Conservation (phyloP, 176 grass and related monocot species). For the Hordeum vulgare region DNA sequence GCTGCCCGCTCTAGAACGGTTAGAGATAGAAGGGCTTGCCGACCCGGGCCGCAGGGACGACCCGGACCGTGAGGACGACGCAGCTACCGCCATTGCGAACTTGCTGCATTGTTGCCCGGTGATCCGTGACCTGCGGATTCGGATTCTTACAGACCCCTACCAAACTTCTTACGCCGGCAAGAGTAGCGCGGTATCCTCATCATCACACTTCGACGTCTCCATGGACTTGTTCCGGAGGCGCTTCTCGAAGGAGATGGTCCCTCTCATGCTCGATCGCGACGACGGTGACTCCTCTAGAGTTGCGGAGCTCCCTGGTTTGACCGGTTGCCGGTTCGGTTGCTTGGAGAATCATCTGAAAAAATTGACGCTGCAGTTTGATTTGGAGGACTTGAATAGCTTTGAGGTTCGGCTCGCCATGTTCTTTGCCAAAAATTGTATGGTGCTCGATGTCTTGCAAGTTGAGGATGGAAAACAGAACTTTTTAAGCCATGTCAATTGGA, state of each 20-base stretch:
- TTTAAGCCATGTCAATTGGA: not conserved
- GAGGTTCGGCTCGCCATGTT: not conserved
- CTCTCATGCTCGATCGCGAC: not conserved
- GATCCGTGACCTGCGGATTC: not conserved
- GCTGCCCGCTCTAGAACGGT: not conserved
- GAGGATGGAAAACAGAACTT: not conserved
- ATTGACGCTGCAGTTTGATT: not conserved
- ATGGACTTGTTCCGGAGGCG: not conserved
- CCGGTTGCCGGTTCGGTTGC: not conserved
- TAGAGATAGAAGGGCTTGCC: not conserved
- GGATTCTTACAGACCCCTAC: not conserved
- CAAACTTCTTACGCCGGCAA: not conserved
- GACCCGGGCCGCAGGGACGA: not conserved
- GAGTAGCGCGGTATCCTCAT: too few relatives aligned
- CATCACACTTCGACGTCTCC: not conserved
- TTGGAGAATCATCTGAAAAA: not conserved
- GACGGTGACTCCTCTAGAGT: not conserved
- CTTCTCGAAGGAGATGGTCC: not conserved
- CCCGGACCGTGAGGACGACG: not conserved
- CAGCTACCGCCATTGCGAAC: not conserved
- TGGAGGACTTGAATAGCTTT: not conserved
- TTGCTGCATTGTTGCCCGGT: not conserved
- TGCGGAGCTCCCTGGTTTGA: not conserved
- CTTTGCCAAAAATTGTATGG: not conserved
- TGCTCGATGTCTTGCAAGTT: not conserved